Evolutionary conservation across 805 yeast genomes (phyloP).

Genomic region (Saturnispora zaruensis): DNA sequence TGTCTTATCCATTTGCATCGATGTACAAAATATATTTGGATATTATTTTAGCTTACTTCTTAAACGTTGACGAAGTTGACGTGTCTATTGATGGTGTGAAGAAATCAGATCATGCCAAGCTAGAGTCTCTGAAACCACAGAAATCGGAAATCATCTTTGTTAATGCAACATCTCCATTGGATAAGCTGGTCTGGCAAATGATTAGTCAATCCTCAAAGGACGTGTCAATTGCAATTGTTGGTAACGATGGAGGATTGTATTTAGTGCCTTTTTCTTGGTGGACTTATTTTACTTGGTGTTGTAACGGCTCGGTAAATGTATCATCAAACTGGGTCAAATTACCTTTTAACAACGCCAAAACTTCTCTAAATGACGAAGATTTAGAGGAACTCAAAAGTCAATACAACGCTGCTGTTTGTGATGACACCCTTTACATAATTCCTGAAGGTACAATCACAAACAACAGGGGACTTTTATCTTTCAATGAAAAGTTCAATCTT

Average conservation of each 20-base stretch:
- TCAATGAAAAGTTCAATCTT: slow-evolving; percentile 28
- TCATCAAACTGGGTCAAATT: neutral
- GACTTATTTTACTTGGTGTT: slow-evolving; percentile 12
- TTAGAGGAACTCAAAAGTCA: neutral
- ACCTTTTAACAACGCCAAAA: neutral
- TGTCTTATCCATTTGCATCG: slow-evolving; percentile 13
- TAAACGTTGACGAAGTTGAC: slow-evolving; percentile 24
- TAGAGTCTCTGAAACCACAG: slow-evolving; percentile 28
- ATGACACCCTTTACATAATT: slow-evolving; percentile 42
- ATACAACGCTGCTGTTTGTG: neutral
- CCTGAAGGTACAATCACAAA: slow-evolving; percentile 84
- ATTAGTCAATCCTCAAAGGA: slow-evolving; percentile 9
- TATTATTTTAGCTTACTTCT: slow-evolving; percentile 27
- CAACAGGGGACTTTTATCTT: slow-evolving; percentile 65
- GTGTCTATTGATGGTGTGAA: slow-evolving; percentile 42
- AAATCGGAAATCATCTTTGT: slow-evolving; percentile 44
- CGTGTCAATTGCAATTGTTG: slow-evolving; percentile 18
- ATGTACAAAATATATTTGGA: slow-evolving; percentile 13
- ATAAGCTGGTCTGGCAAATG: slow-evolving; percentile 33
- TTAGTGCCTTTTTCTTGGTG: slow-evolving; percentile 3
- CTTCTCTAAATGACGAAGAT: slow-evolving; percentile 9
- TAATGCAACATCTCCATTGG: slow-evolving; percentile 54
- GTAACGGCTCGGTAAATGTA: slow-evolving; percentile 8
- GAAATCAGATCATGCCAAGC: slow-evolving; percentile 31
- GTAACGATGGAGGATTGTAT: slow-evolving; percentile 10